Base-by-base conservation (phyloP, 2,329 filamentous ascomycete genomes). In the Exophiala viscosa region DNA sequence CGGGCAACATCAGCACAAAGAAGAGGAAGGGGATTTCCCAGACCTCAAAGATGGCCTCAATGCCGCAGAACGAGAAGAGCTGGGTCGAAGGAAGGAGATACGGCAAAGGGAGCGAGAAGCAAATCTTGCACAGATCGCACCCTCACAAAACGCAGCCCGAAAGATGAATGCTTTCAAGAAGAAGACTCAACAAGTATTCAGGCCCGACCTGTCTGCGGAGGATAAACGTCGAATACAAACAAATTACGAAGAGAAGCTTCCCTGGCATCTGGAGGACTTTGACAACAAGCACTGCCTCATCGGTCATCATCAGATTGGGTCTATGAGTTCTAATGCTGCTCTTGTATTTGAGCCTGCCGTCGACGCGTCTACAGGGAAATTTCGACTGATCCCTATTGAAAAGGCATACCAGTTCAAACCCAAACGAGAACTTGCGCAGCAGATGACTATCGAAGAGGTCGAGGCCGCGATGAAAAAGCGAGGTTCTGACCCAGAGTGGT, bases 201-300 rank as follows among this genome's bases (percentile, higher is more conserved):
- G 89, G 61, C 45, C 54, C 10, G 88, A 95, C 52, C 82, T 84
- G 66, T 84, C 83, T 1, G 80, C 80, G 73, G 75, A 93, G 80
- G 78, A 95, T 79, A 75, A 83, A 83, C 72, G 86, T 54, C 74
- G 75, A 45, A 75, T 79, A 38, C 76, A 82, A 54, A 73, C 85
- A 38, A 81, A 91, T 58, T 99, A 97, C 61, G 93, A 97, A 68
- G 93, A 99, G 69, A 90, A 92, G 3, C 76, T 96, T 45, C 93
- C 93, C 5, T 99, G 93, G 93, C 91, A 96, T 68, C 72, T 99
- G 33, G 93, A 99, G 67, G 93, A 99, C 68, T 95, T 91, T 36
- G 92, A 99, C 65, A 90, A 90, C 59, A 96, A 92, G 69, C 92
- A 96, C 63, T 87, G 88, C 2, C 97, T 91, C 90, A 85, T 93